Conservation (phyloP, 1,284 basidiomycete species). For the Austroboletus novae-zelandiae region DNA sequence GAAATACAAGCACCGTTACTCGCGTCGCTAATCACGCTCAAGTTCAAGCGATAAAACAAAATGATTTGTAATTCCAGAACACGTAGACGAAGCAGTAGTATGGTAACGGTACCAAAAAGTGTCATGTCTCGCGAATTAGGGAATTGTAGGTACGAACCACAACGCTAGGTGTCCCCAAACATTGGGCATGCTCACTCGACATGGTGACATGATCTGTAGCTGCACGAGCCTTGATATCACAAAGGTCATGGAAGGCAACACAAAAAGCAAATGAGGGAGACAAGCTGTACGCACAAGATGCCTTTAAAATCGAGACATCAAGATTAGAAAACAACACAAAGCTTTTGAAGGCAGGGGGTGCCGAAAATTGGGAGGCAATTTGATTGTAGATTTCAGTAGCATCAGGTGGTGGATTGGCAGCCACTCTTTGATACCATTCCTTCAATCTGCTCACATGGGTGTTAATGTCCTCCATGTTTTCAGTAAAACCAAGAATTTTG, state of each 20-base stretch:
- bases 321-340: slow-evolving; percentile 27
- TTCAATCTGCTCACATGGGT: slow-evolving; percentile 36
- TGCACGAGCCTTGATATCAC: slow-evolving; percentile 45
- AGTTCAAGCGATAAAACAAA: not conserved
- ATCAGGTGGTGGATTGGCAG: not conserved
- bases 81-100: not conserved
- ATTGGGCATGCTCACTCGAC: slow-evolving; percentile 26
- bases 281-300: slow-evolving; percentile 44
- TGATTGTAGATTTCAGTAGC: slow-evolving; percentile 5
- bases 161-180: slow-evolving; percentile 17
- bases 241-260: slow-evolving; percentile 47
- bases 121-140: slow-evolving; percentile 15
- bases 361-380: slow-evolving; percentile 17
- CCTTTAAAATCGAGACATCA: slow-evolving; percentile 43
- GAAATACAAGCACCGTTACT: not conserved
- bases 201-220: slow-evolving; percentile 27
- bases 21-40: not conserved
- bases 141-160: slow-evolving; percentile 21
- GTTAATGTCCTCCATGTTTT: slow-evolving; percentile 37
- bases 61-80: not conserved
- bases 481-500: slow-evolving; percentile 8
- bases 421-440: slow-evolving; percentile 10
- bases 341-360: slow-evolving; percentile 13
- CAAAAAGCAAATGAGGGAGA: slow-evolving; percentile 39
- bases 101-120: not conserved